A percentile compares a stretch with the other conserved stretches of the same genome.
Evolutionary conservation across 768 basidiomycete genomes (phyloP).

Genomic region (Russula olivacea): DNA sequence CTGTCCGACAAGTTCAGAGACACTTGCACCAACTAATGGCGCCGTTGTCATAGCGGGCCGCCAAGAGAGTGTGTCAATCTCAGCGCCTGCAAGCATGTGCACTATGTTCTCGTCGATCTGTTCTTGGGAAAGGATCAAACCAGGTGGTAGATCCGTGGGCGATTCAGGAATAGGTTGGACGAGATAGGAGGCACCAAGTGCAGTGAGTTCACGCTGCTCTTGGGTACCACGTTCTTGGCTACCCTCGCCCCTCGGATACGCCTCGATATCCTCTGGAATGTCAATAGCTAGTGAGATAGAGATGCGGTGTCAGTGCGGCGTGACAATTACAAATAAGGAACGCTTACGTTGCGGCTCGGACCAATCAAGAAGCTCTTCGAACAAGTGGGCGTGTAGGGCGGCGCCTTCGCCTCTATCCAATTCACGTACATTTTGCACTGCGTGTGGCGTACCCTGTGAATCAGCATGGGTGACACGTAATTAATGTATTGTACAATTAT

Average conservation of each 20-base stretch:
- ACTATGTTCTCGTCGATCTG: conserved; percentile 58
- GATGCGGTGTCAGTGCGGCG: conserved; percentile 27
- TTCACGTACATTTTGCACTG: conserved; percentile 69
- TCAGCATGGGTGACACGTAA: conserved; percentile 34
- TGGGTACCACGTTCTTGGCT: conserved; percentile 67
- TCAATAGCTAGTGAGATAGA: conserved; percentile 47
- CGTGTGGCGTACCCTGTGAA: conserved; percentile 61
- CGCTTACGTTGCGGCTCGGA: conserved; percentile 71
- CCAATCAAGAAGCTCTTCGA: conserved; percentile 87
- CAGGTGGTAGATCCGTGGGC: conserved; percentile 59
- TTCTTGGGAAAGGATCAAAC: conserved; percentile 50
- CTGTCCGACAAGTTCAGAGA: conserved; percentile 65
- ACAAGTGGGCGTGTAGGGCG: conserved; percentile 72
- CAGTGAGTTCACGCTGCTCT: conserved; percentile 73
- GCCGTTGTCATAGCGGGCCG: conserved; percentile 27
- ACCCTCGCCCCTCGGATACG: conserved; percentile 50
- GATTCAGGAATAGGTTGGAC: conserved; percentile 69
- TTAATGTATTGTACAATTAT: conserved; percentile 47
- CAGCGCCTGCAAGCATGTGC: conserved; percentile 64
- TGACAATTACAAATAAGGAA: conserved; percentile 14
- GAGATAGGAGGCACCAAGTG: conserved; percentile 71
- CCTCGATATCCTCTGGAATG: conserved; percentile 52
- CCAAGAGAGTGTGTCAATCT: conserved; percentile 66
- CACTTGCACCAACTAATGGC: conserved; percentile 40
- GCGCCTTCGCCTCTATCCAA: conserved; percentile 85